Evolutionary conservation across 139 green algal genomes (phyloP).

Genomic region (Haematococcus sp.): DNA sequence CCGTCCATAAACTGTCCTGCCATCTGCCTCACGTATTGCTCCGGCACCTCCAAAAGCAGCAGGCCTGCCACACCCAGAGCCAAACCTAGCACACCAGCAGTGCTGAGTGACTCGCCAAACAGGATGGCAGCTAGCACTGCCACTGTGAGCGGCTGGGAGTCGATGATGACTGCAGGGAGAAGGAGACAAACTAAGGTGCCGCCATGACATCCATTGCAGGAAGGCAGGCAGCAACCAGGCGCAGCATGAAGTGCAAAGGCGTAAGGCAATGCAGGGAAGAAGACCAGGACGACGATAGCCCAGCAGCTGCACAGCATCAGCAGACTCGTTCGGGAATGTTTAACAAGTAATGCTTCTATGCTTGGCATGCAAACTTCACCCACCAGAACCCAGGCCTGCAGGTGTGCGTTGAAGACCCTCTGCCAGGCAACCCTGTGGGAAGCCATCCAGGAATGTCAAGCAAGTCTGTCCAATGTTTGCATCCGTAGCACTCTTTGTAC

Average conservation of each 20-base stretch:
- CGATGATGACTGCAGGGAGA: constrained; percentile 82
- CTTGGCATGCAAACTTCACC: no score
- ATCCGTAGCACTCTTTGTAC: background rate
- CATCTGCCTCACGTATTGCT: constrained; percentile 15
- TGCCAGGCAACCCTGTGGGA: constrained; percentile 81
- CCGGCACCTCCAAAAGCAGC: constrained; percentile 84
- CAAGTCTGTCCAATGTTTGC: no score
- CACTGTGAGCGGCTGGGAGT: constrained; percentile 90
- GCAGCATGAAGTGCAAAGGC: no score
- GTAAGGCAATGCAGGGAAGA: no score
- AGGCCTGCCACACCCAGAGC: constrained; percentile 84
- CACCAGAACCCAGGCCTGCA: constrained; percentile 71
- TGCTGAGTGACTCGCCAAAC: constrained; percentile 79
- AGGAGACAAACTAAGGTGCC: no score
- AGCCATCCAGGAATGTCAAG: background rate
- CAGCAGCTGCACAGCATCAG: no score
- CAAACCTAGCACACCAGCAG: constrained; percentile 54
- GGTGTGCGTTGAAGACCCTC: constrained; percentile 83
- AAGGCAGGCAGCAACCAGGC: no score
- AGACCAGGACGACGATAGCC: no score
- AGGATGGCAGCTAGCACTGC: constrained; percentile 89
- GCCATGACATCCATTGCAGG: no score
- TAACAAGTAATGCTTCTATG: no score
- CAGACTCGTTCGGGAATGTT: no score
- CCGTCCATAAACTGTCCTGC: background rate